Evolutionary conservation across 2,329 filamentous ascomycete species (phyloP), one percentile per base, ranked within the genome.

Genomic region (Talaromyces sp.): DNA sequence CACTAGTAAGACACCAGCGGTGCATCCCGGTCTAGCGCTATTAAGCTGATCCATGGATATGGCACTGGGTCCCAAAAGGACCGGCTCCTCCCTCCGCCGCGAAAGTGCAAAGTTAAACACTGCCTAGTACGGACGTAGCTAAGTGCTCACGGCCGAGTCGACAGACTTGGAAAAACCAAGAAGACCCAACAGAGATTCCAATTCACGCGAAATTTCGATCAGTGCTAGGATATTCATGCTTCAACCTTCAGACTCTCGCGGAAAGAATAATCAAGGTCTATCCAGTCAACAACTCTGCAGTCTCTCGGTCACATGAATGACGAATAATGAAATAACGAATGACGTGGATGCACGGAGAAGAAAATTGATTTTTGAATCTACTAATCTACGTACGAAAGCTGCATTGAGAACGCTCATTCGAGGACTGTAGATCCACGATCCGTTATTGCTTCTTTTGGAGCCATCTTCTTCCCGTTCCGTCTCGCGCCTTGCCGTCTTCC

Each of bases 31-130:
- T 41, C 49, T 58, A 65, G 64, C 54, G 64, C 60, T 43, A 52
- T 37, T 66, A 58, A 54, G 59, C 54, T 57, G 64, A 66, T 66
- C 64, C 64, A 66, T 62, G 64, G 64, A 62, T 66, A 62, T 66
- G 64, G 64, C 64, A 58, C 64, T 66, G 64, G 64, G 64, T 52
- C 59, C 59, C 59, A 31, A 35, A n/a, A 58, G 54, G 54, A 56
- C 63, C 63, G 63, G 63, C 63, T 61, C 52, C 59, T 61, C 49
- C 50, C 60, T 56, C 49, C 59, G 52, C 50, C 41, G 41, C 50
- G 27, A 58, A 57, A 56, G 50, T 45, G 17, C 61, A 57, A 57
- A 63, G 52, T n/a, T 49, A 43, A 63, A 63, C 49, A 27, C 27
- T 19, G 19, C 56, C 49, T 33, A 52, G 49, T 52, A 52, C 25